Percentiles rank a stretch among this genome's conserved stretches.
phyloP scores from a whole-genome alignment of 495 filamentous ascomycete species.

The Cercophora newfieldiana region DNA sequence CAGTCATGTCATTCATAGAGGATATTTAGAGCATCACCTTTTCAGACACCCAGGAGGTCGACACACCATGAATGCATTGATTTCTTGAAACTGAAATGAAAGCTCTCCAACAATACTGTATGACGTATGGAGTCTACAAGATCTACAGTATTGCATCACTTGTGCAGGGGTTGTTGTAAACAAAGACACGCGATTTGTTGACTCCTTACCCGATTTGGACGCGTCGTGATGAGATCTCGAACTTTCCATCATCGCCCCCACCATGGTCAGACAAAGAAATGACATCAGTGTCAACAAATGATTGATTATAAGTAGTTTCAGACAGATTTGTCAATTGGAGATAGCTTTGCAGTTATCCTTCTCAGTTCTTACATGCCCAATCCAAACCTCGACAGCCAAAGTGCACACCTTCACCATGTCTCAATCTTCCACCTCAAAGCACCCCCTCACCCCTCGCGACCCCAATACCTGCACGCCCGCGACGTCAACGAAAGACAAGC shows the following conservation, averaged over 20 bases:
- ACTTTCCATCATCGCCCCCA: not conserved
- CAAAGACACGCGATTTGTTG: not conserved
- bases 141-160: not conserved
- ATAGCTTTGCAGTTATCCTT: too few species aligned
- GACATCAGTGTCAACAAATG: not conserved
- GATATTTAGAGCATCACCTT: too few species aligned
- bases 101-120: too few species aligned
- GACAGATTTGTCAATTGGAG: too few species aligned
- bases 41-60: too few species aligned
- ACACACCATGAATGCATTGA: too few species aligned
- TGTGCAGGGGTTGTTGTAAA: not conserved
- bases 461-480: not conserved
- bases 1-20: too few species aligned
- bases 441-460: not conserved
- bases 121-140: too few species aligned
- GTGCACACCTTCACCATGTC: not conserved
- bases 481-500: not conserved
- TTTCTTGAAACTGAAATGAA: too few species aligned
- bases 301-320: not conserved
- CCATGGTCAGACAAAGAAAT: not conserved
- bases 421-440: not conserved
- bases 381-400: not conserved
- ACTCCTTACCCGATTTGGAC: not conserved
- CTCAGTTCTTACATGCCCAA: too few species aligned
- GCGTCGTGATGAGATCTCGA: not conserved